Conservation (phyloP, 108 stramenopile species). For the Cyclotella sp. region DNA sequence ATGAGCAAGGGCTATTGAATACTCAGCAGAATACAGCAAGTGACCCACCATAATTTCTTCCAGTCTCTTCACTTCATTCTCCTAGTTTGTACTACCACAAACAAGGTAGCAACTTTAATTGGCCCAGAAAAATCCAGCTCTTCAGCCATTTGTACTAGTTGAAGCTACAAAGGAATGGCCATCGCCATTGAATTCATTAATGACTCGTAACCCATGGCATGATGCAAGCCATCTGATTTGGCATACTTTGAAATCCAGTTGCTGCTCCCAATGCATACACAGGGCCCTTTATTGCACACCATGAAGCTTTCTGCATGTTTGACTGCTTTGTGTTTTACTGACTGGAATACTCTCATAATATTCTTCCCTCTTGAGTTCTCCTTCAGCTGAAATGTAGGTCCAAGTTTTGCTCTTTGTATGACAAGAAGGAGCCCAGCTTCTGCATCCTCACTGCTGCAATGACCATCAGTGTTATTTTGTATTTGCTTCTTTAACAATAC, state of each 20-base stretch:
- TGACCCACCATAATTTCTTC: conserved; percentile 50
- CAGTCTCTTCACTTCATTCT: conserved; percentile 27
- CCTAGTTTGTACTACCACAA: conserved; percentile 10
- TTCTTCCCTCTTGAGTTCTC: no score
- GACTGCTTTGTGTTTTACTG: background rate
- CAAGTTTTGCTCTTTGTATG: conserved; percentile 61
- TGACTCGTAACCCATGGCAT: conserved; percentile 67
- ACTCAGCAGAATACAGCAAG: no score
- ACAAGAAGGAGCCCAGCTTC: conserved; percentile 72
- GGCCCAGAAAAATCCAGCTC: conserved; percentile 74
- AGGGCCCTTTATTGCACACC: conserved; percentile 36
- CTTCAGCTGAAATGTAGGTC: no score
- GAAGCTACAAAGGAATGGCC: conserved; percentile 75
- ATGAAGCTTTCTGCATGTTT: conserved; percentile 18
- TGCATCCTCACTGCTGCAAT: conserved; percentile 87
- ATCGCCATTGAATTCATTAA: conserved; percentile 57
- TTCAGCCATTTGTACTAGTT: conserved; percentile 31
- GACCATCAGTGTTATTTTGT: conserved; percentile 39
- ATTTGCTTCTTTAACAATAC: no score
- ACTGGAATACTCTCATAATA: no score
- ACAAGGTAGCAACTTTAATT: conserved; percentile 36
- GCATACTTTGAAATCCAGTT: no score
- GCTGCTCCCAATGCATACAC: conserved; percentile 71
- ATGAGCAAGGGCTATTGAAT: no score
- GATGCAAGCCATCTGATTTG: no score